A percentile compares a stretch with the other conserved stretches of the same genome.
phyloP scores from a whole-genome alignment of 2,329 filamentous ascomycete species.

The Beauveria pseudobassiana region DNA sequence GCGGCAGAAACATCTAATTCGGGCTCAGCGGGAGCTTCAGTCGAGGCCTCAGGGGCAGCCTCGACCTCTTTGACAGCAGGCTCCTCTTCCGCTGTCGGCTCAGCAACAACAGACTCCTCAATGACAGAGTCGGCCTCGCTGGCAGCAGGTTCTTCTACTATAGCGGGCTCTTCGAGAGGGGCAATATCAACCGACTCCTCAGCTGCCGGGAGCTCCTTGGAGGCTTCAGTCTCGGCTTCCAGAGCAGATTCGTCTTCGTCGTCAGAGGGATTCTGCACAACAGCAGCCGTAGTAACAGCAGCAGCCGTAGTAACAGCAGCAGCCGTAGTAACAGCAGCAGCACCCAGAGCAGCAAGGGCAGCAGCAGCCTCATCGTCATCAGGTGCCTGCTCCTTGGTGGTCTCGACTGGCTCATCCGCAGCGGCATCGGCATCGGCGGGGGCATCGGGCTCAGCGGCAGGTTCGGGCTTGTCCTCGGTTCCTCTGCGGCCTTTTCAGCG shows the following conservation, averaged over 20 bases:
- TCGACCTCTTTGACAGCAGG: not conserved
- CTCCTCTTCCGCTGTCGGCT: constrained; percentile 6
- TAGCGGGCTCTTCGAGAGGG: too few species aligned
- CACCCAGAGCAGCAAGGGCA: not conserved
- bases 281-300: not conserved
- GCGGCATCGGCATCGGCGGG: too few species aligned
- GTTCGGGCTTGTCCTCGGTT: not conserved
- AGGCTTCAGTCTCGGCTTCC: not conserved
- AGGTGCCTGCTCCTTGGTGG: not conserved
- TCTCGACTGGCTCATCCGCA: not conserved
- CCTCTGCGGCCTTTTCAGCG: not conserved
- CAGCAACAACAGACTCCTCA: constrained; percentile 2
- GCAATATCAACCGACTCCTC: not conserved
- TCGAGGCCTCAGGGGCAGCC: constrained; percentile 3
- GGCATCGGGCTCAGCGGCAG: not conserved
- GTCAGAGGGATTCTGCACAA: not conserved
- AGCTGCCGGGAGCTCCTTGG: not conserved
- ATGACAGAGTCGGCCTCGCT: not conserved
- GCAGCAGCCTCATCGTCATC: not conserved
- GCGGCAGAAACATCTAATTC: not conserved
- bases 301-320: not conserved
- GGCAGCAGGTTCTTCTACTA: constrained; percentile 3
- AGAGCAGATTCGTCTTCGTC: constrained; percentile 4
- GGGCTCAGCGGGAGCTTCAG: not conserved
- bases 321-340: not conserved